Percentiles rank a stretch among this genome's conserved stretches.
phyloP scores from a whole-genome alignment of 805 yeast genomes.

The Ogataea ganodermae region DNA sequence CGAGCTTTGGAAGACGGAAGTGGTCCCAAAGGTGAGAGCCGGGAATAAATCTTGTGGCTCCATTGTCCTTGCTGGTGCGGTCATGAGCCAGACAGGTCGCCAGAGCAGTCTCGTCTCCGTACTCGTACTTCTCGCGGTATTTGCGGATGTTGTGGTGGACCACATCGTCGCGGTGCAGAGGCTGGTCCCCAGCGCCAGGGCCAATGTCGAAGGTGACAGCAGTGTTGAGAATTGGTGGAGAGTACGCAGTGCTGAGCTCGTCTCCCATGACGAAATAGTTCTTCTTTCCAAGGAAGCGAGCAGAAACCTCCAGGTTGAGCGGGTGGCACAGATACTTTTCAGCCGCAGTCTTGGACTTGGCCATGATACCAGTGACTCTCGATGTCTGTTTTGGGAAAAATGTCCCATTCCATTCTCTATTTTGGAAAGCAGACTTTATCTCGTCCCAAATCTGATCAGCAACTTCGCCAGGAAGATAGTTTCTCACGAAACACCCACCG shows the following conservation, averaged over 20 bases:
- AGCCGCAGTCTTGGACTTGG: conserved; percentile 4
- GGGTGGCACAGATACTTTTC: conserved; percentile 3
- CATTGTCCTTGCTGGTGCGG: conserved; percentile 30
- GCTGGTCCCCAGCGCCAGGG: conserved; percentile 31
- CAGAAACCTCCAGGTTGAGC: conserved; percentile 7
- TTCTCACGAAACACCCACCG: conserved; percentile 8
- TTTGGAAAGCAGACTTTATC: background rate
- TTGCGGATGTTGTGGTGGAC: conserved; percentile 29
- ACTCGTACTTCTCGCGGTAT: conserved; percentile 9
- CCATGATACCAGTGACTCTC: conserved; percentile 11
- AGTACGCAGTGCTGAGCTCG: conserved; percentile 16
- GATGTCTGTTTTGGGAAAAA: conserved; percentile 12
- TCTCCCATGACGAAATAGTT: conserved; percentile 8
- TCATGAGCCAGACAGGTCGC: conserved; percentile 30
- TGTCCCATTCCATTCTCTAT: conserved; percentile 8
- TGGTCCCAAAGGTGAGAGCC: conserved; percentile 35
- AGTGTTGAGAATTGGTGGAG: conserved; percentile 26
- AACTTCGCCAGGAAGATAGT: conserved; percentile 1
- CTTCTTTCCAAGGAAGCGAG: conserved; percentile 10
- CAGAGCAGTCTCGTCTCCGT: conserved; percentile 22
- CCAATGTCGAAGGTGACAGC: conserved; percentile 29
- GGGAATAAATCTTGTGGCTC: conserved; percentile 35
- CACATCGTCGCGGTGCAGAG: conserved; percentile 32
- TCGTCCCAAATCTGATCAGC: conserved; percentile 5
- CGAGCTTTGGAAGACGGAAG: conserved; percentile 21